Conservation (phyloP, 2,329 filamentous ascomycete genomes). For the Sarocladium brachiariae region DNA sequence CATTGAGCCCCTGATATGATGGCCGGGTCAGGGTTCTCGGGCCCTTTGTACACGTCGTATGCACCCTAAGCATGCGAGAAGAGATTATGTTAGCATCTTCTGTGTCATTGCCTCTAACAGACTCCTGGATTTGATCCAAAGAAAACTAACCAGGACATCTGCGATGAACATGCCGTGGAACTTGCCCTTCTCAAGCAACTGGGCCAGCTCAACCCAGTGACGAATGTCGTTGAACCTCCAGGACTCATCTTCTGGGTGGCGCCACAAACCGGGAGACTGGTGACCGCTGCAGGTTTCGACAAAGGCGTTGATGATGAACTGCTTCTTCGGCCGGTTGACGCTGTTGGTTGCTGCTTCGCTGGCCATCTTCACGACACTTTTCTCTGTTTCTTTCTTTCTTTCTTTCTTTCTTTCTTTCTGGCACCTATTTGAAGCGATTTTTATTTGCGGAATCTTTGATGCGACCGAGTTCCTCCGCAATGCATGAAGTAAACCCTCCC, state of each 20-base stretch:
- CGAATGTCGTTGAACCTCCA: conserved; percentile 52
- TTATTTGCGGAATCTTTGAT: too few species aligned
- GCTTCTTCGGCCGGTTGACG: conserved; percentile 23
- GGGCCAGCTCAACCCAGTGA: conserved; percentile 55
- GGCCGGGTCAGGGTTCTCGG: conserved; percentile 42
- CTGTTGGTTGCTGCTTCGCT: not conserved
- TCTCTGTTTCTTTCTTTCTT: too few species aligned
- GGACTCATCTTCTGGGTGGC: conserved; percentile 57
- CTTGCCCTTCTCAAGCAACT: conserved; percentile 42
- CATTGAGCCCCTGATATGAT: conserved; percentile 59
- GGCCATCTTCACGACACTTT: not conserved
- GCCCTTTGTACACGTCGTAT: conserved; percentile 63
- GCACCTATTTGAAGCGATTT: too few species aligned
- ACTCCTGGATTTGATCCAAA: too few species aligned
- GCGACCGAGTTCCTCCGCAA: too few species aligned
- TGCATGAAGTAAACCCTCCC: too few species aligned
- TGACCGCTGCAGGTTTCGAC: conserved; percentile 32
- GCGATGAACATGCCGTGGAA: conserved; percentile 59
- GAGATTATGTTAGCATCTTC: not conserved
- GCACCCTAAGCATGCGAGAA: conserved; percentile 34
- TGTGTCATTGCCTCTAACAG: not conserved
- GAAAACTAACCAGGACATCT: conserved; percentile 41
- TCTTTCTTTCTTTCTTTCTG: too few species aligned
- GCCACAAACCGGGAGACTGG: conserved; percentile 43
- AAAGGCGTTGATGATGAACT: conserved; percentile 36